A percentile compares a stretch with the other conserved stretches of the same genome.
Conservation (phyloP, 1,284 basidiomycete genomes). For the Vanrija humicola region DNA sequence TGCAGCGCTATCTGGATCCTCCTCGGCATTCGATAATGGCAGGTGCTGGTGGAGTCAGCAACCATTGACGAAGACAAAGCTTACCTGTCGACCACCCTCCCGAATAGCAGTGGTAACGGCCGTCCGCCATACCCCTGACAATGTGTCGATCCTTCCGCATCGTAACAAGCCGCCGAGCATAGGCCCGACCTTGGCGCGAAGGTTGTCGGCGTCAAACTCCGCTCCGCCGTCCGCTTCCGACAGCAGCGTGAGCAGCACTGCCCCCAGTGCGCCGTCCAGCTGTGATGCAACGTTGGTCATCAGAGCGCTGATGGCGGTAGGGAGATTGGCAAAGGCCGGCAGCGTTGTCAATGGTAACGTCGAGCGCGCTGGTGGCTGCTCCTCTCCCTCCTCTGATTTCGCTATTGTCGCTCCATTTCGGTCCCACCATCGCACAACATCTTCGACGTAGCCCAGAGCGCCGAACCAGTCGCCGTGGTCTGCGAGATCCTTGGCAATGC, state of each 20-base stretch:
- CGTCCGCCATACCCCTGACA: slow-evolving; percentile 70
- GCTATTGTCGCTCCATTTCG: slow-evolving; percentile 11
- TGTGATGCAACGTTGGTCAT: slow-evolving; percentile 69
- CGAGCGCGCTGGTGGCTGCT: neutral
- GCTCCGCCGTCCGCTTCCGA: slow-evolving; percentile 40
- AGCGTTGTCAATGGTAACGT: slow-evolving; percentile 53
- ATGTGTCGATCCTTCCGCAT: slow-evolving; percentile 68
- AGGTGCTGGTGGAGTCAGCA: slow-evolving; percentile 28
- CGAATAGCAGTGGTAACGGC: slow-evolving; percentile 65
- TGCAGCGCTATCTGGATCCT: slow-evolving; percentile 52
- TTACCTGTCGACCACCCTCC: slow-evolving; percentile 50
- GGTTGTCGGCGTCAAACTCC: slow-evolving; percentile 24
- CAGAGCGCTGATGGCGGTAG: slow-evolving; percentile 61
- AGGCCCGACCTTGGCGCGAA: slow-evolving; percentile 53
- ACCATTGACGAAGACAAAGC: slow-evolving; percentile 3
- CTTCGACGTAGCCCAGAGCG: slow-evolving; percentile 71
- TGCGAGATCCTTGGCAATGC: slow-evolving; percentile 66
- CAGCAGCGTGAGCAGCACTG: slow-evolving; percentile 66
- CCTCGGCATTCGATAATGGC: slow-evolving; percentile 43
- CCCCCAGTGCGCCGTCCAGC: slow-evolving; percentile 71
- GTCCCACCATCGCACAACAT: slow-evolving; percentile 67
- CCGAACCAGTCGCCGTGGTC: slow-evolving; percentile 79
- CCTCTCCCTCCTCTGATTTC: neutral
- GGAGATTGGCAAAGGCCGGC: slow-evolving; percentile 65
- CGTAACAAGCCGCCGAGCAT: slow-evolving; percentile 69